Evolutionary conservation across 2,329 filamentous ascomycete genomes (phyloP).

Genomic region (Drechslerella coelobrocha): DNA sequence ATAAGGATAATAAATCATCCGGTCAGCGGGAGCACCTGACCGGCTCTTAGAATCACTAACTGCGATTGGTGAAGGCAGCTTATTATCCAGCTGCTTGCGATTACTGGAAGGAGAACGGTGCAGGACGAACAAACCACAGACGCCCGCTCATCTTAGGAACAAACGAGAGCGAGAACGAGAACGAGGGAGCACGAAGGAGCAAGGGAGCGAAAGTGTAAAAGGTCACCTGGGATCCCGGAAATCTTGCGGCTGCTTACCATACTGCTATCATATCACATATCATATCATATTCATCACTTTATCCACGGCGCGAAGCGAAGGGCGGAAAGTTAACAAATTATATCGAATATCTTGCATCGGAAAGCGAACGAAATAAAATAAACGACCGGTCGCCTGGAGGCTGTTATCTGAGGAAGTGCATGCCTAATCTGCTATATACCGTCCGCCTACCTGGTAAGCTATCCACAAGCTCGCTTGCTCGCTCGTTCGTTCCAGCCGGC

Average conservation of each 20-base stretch:
- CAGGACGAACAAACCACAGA: constrained; percentile 33
- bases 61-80: constrained; percentile 40
- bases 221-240: too few species aligned
- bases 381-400: background rate
- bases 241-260: too few species aligned
- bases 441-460: constrained; percentile 41
- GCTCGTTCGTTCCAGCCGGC: constrained; percentile 19
- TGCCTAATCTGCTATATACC: constrained; percentile 17
- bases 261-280: too few species aligned
- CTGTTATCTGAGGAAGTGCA: background rate
- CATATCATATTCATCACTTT: too few species aligned
- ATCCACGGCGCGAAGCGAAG: too few species aligned
- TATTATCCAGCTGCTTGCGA: constrained; percentile 32
- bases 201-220: too few species aligned
- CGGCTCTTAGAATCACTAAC: constrained; percentile 16
- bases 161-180: background rate
- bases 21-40: constrained; percentile 32
- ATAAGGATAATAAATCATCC: too few species aligned
- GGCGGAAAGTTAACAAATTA: too few species aligned
- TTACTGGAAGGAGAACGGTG: constrained; percentile 47
- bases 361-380: too few species aligned
- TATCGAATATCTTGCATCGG: too few species aligned
- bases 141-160: constrained; percentile 42
- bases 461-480: constrained; percentile 25
- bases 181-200: background rate